A percentile compares a stretch with the other conserved stretches of the same genome.
phyloP scores from a whole-genome alignment of 202 grass and related monocot genomes.

The Dendrocalamus latiflorus region DNA sequence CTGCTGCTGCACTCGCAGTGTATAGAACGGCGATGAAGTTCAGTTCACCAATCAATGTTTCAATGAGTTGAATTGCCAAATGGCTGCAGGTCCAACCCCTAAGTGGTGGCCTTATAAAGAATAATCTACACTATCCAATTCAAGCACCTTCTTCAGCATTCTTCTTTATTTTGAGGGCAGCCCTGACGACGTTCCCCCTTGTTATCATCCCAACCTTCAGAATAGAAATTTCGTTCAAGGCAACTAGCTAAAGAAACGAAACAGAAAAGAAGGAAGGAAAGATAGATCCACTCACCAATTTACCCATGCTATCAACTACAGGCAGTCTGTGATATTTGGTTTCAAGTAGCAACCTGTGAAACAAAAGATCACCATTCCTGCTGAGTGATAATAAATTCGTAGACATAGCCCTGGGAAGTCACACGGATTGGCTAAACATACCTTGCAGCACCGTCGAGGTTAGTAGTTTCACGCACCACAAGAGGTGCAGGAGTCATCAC shows the following conservation, averaged over 20 bases:
- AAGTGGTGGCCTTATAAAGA: conserved; percentile 2
- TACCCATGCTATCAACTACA: conserved; percentile 69
- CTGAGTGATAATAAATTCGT: background rate
- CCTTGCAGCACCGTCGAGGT: conserved; percentile 86
- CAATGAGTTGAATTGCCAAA: conserved; percentile 3
- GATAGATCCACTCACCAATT: conserved; percentile 56
- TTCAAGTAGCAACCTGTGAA: conserved; percentile 75
- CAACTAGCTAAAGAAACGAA: background rate
- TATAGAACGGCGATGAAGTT: background rate
- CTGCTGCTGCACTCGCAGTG: background rate
- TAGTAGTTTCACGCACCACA: conserved; percentile 79
- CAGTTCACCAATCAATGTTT: background rate
- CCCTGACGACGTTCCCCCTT: conserved; percentile 81
- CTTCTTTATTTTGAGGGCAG: conserved; percentile 73
- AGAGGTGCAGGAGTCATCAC: conserved; percentile 79
- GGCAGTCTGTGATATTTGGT: conserved; percentile 88
- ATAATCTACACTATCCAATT: conserved; percentile 13
- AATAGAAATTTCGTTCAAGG: background rate
- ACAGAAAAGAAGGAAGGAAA: background rate
- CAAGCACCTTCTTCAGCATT: conserved; percentile 27
- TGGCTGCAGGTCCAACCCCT: background rate
- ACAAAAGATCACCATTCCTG: background rate
- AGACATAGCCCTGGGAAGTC: background rate
- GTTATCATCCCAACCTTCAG: conserved; percentile 89
- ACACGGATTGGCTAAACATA: conserved; percentile 5